These are phyloP conservation scores for Neurospora tetrasperma DNA, from an alignment of 495 filamentous ascomycete species.

Conservation along the genomic window DNA sequence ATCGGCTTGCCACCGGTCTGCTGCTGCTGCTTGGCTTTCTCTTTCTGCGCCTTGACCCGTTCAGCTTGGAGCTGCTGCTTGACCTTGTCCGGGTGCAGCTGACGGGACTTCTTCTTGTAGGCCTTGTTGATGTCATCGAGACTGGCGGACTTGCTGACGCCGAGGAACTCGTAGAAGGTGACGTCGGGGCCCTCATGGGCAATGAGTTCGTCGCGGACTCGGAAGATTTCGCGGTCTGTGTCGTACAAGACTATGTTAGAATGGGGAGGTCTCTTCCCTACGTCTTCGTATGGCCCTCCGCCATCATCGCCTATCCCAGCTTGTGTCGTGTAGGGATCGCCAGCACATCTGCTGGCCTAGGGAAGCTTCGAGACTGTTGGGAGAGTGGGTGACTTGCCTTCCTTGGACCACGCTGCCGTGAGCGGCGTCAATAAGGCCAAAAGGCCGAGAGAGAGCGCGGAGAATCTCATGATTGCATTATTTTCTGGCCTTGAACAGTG, in stretches of 20 bases:
- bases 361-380: neutral
- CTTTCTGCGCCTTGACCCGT: slow-evolving; percentile 48
- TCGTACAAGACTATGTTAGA: neutral
- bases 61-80: slow-evolving; percentile 70
- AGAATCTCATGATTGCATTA: slow-evolving; percentile 43
- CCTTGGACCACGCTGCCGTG: slow-evolving; percentile 70
- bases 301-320: neutral
- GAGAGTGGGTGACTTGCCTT: slow-evolving; percentile 47
- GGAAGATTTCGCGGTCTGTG: slow-evolving; percentile 94
- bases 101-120: slow-evolving; percentile 74
- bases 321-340: neutral
- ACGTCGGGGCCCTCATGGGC: slow-evolving; percentile 65
- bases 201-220: slow-evolving; percentile 75
- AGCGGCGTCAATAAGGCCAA: slow-evolving; percentile 49
- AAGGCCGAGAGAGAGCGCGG: slow-evolving; percentile 42
- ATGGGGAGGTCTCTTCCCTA: neutral
- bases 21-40: slow-evolving; percentile 35
- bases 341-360: neutral
- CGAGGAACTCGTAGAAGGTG: slow-evolving; percentile 94
- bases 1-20: slow-evolving; percentile 46
- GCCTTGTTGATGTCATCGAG: slow-evolving; percentile 89
- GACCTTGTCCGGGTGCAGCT: slow-evolving; percentile 91
- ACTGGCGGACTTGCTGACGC: slow-evolving; percentile 55
- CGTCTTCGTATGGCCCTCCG: neutral
- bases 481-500: neutral